Conservation (phyloP, 2,329 filamentous ascomycete genomes). For the Talaromyces funiculosus region DNA sequence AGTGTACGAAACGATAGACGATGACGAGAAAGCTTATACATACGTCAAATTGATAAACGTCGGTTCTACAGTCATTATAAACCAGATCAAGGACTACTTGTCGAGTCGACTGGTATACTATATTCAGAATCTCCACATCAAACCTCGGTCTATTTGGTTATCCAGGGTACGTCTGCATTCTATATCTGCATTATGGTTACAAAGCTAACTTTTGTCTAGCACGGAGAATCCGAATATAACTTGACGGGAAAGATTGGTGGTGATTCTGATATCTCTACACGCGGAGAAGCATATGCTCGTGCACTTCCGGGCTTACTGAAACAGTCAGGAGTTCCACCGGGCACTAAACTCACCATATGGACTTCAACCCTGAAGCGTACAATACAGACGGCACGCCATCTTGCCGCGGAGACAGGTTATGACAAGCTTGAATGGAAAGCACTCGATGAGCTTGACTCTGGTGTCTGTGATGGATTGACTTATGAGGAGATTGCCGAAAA, state of each 20-base stretch:
- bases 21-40: conserved; percentile 79
- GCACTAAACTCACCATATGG: conserved; percentile 64
- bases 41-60: conserved; percentile 98
- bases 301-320: conserved; percentile 79
- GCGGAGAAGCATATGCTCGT: conserved; percentile 80
- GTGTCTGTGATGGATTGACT: conserved; percentile 92
- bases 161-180: conserved; percentile 63
- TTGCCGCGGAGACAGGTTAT: conserved; percentile 63
- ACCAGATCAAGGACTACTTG: conserved; percentile 92
- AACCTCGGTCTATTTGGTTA: conserved; percentile 91
- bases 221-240: conserved; percentile 93
- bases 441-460: conserved; percentile 91
- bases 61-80: conserved; percentile 94
- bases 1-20: conserved; percentile 88
- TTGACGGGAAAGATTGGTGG: conserved; percentile 86
- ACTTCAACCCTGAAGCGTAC: conserved; percentile 75
- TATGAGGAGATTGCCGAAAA: conserved; percentile 89
- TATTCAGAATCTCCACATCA: conserved; percentile 97
- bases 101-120: conserved; percentile 97
- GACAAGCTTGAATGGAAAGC: conserved; percentile 99
- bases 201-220: conserved; percentile 47
- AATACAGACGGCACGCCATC: conserved; percentile 81
- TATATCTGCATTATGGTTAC: not conserved
- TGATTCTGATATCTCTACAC: conserved; percentile 77
- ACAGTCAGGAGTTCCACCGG: conserved; percentile 71